Conservation (phyloP, 2,329 filamentous ascomycete genomes). For the Cytospora paraplurivora region DNA sequence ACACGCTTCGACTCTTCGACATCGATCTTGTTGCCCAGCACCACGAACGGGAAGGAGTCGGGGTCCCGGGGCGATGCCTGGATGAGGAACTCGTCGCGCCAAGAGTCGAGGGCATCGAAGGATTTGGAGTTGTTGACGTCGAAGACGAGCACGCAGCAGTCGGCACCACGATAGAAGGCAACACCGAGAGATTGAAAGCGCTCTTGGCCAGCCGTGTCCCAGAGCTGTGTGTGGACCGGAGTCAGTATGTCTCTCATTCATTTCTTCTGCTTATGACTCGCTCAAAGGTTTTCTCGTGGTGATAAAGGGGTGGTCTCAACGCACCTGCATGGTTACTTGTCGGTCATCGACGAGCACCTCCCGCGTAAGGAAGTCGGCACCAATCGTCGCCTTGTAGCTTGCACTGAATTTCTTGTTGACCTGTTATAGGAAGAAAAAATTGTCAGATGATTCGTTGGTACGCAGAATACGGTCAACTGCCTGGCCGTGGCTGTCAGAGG, state of each 20-base stretch:
- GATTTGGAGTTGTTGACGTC: slow-evolving; percentile 99
- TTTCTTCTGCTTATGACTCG: background rate
- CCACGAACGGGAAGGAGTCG: slow-evolving; percentile 96
- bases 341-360: slow-evolving; percentile 97
- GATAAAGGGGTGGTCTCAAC: slow-evolving; percentile 11
- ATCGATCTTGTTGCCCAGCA: slow-evolving; percentile 98
- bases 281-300: background rate
- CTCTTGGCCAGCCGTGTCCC: slow-evolving; percentile 97
- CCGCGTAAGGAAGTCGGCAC: slow-evolving; percentile 96
- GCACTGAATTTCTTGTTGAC: slow-evolving; percentile 99
- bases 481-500: background rate
- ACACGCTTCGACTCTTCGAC: slow-evolving; percentile 96
- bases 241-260: slow-evolving; percentile 1
- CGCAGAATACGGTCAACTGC: background rate
- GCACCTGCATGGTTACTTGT: slow-evolving; percentile 88
- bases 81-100: slow-evolving; percentile 97
- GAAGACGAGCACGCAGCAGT: slow-evolving; percentile 97
- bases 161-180: slow-evolving; percentile 94
- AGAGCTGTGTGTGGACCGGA: slow-evolving; percentile 63
- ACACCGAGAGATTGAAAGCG: slow-evolving; percentile 96
- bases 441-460: slow-evolving; percentile 14
- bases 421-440: slow-evolving; percentile 50
- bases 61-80: slow-evolving; percentile 96
- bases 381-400: slow-evolving; percentile 99
- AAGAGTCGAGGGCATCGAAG: slow-evolving; percentile 97